Evolutionary conservation across 2,329 filamentous ascomycete species (phyloP).

Genomic region (Aspergillus intermedius): DNA sequence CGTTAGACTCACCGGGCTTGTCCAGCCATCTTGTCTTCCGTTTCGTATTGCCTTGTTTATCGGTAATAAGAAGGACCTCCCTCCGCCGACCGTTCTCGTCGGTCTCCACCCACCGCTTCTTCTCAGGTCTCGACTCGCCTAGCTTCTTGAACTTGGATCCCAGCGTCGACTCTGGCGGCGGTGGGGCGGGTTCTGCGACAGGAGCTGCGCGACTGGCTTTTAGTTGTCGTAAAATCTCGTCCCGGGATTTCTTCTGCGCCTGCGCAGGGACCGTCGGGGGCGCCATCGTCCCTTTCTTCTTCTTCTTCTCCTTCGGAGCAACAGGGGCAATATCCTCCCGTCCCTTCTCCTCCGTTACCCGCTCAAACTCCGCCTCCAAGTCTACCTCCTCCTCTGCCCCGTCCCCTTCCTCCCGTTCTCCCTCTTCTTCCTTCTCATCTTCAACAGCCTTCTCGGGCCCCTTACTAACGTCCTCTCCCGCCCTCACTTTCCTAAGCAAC

Average conservation of each 20-base stretch:
- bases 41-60: constrained; percentile 56
- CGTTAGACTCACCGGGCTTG: constrained; percentile 25
- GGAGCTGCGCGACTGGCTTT: constrained; percentile 46
- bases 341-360: constrained; percentile 33
- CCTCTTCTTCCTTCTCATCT: constrained; percentile 24
- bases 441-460: constrained; percentile 12
- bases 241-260: constrained; percentile 47
- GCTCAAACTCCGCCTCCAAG: constrained; percentile 57
- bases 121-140: constrained; percentile 40
- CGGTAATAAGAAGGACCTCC: constrained; percentile 54
- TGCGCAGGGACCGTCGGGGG: constrained; percentile 38
- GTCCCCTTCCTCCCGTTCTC: constrained; percentile 49
- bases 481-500: constrained; percentile 46
- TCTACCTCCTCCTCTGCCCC: constrained; percentile 48
- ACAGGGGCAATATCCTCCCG: constrained; percentile 24
- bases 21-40: constrained; percentile 53
- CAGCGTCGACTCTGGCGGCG: constrained; percentile 44
- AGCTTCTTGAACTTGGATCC: constrained; percentile 52
- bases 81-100: constrained; percentile 47
- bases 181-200: constrained; percentile 36
- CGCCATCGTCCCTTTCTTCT: constrained; percentile 50
- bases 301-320: constrained; percentile 36
- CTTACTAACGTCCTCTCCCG: constrained; percentile 50
- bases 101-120: constrained; percentile 48
- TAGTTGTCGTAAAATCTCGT: constrained; percentile 55